Base-by-base conservation (phyloP, 805 yeast species). In the Groenewaldozyma salmanticensis region DNA sequence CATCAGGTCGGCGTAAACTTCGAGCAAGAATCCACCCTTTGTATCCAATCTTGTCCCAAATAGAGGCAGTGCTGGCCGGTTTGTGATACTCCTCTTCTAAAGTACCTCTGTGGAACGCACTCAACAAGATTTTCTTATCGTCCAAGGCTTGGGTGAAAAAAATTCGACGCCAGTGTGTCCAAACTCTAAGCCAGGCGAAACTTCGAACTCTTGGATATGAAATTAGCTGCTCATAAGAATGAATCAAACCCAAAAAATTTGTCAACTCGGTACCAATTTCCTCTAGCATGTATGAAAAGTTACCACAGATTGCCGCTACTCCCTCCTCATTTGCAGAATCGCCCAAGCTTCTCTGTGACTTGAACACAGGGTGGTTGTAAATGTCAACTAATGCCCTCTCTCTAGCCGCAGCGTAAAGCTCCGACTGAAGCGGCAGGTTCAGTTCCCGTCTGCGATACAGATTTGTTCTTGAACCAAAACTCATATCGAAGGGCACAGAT, bases 271-370 rank as follows among this genome's bases (percentile, higher is more conserved):
- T 64, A 1, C 85, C 76, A 49, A 75, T 77, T 42, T 80, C 75
- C 2, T 75, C 71, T 31, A 85, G 55, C 19, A 81, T 66, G 27
- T 77, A 72, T 1, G 88, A 70, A 53, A 83, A 83, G 55, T 83
- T 81, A 1, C 88, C 90, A 62, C 92, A 82, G 35, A 83, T 74
- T 0, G 94, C 94, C 1, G 88, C 82, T 3, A 83, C 81, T 49
- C 81, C 87, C 59, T 83, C 94, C 50, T 79, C 81, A 45, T 77
- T 80, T 45, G 68, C 72, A 32, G 67, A 58, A 5, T 39, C 33
- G 54, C 52, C 61, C 38, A 62, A 65, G 15, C 40, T 42, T 32
- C 52, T 68, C 52, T 44, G 53, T 13, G 24, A 4, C 43, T 63
- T 61, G 55, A 78, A 78, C 5, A 74, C 61, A 3, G 70, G 70